Evolutionary conservation across 179 eudicot species (phyloP).

Genomic region (Beta lomatogona): DNA sequence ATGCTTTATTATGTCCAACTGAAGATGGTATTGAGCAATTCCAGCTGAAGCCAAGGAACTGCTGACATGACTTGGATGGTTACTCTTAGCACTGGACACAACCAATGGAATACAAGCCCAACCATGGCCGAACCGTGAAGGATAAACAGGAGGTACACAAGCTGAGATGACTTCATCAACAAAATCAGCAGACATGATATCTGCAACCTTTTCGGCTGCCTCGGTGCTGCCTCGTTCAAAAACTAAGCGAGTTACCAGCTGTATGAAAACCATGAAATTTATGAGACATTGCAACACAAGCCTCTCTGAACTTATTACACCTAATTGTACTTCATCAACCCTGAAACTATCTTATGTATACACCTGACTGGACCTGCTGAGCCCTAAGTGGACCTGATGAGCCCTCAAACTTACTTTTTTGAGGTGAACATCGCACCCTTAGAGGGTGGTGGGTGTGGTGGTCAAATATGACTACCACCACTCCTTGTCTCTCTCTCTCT

Average conservation of each 20-base stretch:
- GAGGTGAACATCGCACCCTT: no score
- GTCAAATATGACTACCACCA: no score
- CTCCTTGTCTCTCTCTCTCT: no score
- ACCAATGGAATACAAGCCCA: slow-evolving; percentile 97
- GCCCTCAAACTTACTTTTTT: no score
- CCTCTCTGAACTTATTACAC: no score
- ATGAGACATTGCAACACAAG: not conserved
- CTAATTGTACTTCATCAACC: no score
- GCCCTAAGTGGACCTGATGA: no score
- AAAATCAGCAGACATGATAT: slow-evolving; percentile 95
- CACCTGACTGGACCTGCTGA: no score
- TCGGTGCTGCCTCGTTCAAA: slow-evolving; percentile 97
- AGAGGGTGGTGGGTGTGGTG: no score
- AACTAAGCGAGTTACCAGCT: slow-evolving; percentile 96
- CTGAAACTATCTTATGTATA: no score
- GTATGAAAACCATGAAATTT: slow-evolving; percentile 34
- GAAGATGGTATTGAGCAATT: slow-evolving; percentile 80
- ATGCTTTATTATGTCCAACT: slow-evolving; percentile 90
- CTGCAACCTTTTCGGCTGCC: slow-evolving; percentile 97
- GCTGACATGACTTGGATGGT: slow-evolving; percentile 47
- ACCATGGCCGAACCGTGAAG: slow-evolving; percentile 92
- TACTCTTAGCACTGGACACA: slow-evolving; percentile 54
- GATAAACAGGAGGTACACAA: slow-evolving; percentile 97
- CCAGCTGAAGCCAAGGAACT: slow-evolving; percentile 63
- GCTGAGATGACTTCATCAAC: slow-evolving; percentile 98